These are phyloP conservation scores for Prunus fruticosa DNA, from an alignment of 306 rosid species.

Conservation along the genomic window DNA sequence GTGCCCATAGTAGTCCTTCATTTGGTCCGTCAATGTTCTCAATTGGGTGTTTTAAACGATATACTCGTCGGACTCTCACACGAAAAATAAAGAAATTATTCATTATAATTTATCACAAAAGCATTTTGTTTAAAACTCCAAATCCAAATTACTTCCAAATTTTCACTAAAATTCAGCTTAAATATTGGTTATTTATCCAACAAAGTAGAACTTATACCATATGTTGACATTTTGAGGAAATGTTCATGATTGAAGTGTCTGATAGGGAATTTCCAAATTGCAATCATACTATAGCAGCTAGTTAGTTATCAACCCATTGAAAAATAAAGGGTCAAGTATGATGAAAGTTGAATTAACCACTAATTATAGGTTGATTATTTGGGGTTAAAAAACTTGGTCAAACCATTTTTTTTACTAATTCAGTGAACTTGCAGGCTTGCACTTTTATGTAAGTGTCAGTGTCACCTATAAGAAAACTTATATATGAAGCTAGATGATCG, in stretches of 20 bases:
- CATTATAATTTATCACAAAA: not conserved
- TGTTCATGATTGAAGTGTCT: not conserved
- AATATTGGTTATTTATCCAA: not conserved
- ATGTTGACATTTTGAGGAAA: not conserved
- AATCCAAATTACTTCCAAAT: not conserved
- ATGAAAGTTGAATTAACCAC: not conserved
- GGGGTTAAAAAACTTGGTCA: not conserved
- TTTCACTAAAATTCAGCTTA: not conserved
- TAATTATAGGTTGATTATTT: not conserved
- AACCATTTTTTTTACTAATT: not conserved
- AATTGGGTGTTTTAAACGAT: too few relatives aligned
- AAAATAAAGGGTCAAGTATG: not conserved
- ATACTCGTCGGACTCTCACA: too few relatives aligned
- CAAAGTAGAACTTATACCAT: not conserved
- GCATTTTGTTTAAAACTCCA: too few relatives aligned
- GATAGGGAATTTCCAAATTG: too few relatives aligned
- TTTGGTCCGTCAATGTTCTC: too few relatives aligned
- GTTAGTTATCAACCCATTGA: constrained; percentile 1
- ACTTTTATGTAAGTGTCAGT: too few relatives aligned
- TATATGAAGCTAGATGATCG: too few relatives aligned
- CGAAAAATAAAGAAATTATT: too few relatives aligned
- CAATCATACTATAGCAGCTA: too few relatives aligned
- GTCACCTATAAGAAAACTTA: too few relatives aligned
- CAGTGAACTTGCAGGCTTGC: too few relatives aligned
- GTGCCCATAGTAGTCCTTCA: too few relatives aligned